Conservation (phyloP, 73 alveolate genomes). For the Paramecium tetraurelia region DNA sequence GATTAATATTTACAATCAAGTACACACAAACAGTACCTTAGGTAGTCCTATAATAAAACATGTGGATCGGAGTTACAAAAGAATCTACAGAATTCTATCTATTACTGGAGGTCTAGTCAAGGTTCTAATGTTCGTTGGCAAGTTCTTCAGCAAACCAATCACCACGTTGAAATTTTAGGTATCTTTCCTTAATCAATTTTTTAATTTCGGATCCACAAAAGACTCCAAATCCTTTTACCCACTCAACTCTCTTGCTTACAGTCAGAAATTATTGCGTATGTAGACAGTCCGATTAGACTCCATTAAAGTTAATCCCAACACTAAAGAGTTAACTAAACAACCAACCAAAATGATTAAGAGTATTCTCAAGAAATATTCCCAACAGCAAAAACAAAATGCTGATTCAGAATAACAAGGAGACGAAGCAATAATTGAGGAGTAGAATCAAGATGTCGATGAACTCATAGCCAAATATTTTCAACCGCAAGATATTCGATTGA, state of each 20-base stretch:
- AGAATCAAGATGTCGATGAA: neutral
- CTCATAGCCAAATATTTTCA: neutral
- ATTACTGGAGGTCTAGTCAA: conserved; percentile 7
- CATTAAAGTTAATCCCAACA: neutral
- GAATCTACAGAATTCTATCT: neutral
- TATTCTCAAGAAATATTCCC: neutral
- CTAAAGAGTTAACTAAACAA: neutral
- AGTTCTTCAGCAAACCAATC: neutral
- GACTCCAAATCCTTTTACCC: neutral
- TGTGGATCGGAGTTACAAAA: neutral
- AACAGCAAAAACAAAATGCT: neutral
- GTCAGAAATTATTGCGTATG: neutral
- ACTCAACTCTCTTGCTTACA: neutral
- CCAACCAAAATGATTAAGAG: neutral
- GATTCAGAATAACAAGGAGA: neutral
- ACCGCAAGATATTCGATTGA: neutral
- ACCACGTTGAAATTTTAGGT: neutral
- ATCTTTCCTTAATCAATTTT: neutral
- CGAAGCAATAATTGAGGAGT: neutral
- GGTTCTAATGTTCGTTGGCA: neutral
- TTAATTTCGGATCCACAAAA: neutral
- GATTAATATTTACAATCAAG: neutral
- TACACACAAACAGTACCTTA: neutral
- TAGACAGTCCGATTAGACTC: neutral
- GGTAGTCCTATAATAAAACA: neutral